Base-by-base conservation (phyloP, 352 stramenopile genomes). In the Pythium monospermum region DNA sequence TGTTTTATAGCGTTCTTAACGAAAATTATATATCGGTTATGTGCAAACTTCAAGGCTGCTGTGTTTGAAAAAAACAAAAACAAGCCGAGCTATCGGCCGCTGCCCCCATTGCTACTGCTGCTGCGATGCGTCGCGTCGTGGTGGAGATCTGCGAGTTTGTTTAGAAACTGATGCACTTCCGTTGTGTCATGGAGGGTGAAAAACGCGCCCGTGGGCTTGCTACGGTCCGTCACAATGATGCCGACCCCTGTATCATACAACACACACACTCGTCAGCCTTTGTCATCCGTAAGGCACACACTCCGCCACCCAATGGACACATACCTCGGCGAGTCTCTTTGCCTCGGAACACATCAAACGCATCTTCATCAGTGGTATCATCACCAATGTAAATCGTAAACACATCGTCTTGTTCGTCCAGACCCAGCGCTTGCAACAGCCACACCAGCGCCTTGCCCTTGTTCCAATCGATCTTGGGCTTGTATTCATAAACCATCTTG, bases 381-480 rank as follows among this genome's bases (percentile, higher is more conserved):
- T 96, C 87, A 19, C 87, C 87, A 40, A 96, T 96, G 74, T 95
- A 96, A 68, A 96, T 95, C 54, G 85, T 94, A 57, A 87, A 96
- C 12, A 95, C 76, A 11, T 91, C 68, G 26, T 91, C 75, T 27
- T 71, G 56, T 44, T 85, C 57, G 51, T 91, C 81, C 22, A 93
- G 57, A 1, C 70, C 76, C 10, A 95, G 68, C 27, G 75, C 68
- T 41, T 93, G 59, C 49, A 96, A 61, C 35, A 95, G 65, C 87
- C 85, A 96, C 26, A 92, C 49, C 27, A 96, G 70, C 42, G 83
- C 85, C 57, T 94, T 94, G 55, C 87, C 87, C 63, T 96, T 96
- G 76, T 96, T 87, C 87, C 87, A 96, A 45, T 93, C 76, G 22
- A 96, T 90, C 61, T 94, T 91, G 7, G 87, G 87, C 58, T 93